Base-by-base conservation (phyloP, 768 basidiomycete species). In the Boletus reticuloceps region DNA sequence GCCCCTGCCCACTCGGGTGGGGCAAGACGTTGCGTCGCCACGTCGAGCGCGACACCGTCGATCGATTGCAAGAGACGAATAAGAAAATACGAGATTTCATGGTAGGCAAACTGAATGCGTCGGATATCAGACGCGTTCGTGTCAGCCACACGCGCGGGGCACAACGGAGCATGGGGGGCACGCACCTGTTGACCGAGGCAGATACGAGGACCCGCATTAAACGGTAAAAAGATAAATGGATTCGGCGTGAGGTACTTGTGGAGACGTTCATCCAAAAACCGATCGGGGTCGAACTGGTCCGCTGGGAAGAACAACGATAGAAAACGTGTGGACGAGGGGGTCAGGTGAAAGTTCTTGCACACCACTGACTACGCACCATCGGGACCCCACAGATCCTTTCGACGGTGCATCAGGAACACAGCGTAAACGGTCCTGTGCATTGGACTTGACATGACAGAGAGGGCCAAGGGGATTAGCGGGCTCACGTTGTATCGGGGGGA, bases 161-260 rank as follows among this genome's bases (percentile, higher is more conserved):
- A 29, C 29, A 29, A 29, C 27, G 8, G 8, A 27, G 8, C 27
- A 34, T 14, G 34, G 14, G 13, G 22, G 22, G 22, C 22, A 5
- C 34, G 19, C 49, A 72, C 69, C 67, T 78, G 77, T 57, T 79
- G 77, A 1, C 79, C 85, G 12, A 85, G 74, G 52, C 85, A 86
- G 56, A 84, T 82, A 11, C 86, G 74, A 7, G 84, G 85, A 1
- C 83, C 86, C 1, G 83, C 84, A 54, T 86, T 85, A 71, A 87
- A 87, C 0, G 86, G 85, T 6, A 82, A 69, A 67, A 87, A 88
- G 56, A 89, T 86, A 74, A 81, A 85, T 1, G 85, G 84, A 56
- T 86, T 86, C 2, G 78, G 75, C 0, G 72, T 73, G 19, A 85
- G 71, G 54, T 82, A 82, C 59, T 78, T 79, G 52, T 76, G 74